phyloP scores from a whole-genome alignment of 1,284 basidiomycete genomes.

The Lentinus polychrous region DNA sequence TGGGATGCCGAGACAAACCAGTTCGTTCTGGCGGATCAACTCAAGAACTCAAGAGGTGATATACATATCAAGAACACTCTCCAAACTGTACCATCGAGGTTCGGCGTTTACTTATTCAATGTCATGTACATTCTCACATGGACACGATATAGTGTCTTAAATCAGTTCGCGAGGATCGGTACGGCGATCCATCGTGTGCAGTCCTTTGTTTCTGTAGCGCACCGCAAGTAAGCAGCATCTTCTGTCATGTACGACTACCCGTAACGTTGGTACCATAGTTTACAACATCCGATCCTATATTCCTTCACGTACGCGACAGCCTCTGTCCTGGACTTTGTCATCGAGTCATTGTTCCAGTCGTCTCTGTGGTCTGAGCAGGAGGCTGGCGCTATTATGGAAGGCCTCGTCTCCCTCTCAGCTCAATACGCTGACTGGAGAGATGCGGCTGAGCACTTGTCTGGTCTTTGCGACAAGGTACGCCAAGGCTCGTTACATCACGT shows the following conservation, averaged over 20 bases:
- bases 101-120: conserved; percentile 9
- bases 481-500: background rate
- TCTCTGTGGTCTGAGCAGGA: background rate
- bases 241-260: background rate
- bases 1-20: conserved; percentile 50
- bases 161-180: conserved; percentile 57
- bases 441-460: conserved; percentile 22
- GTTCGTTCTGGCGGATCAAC: conserved; percentile 36
- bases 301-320: conserved; percentile 62
- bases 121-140: background rate
- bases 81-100: conserved; percentile 51
- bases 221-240: conserved; percentile 12
- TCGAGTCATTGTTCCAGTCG: background rate
- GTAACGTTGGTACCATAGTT: conserved; percentile 2
- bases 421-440: conserved; percentile 34
- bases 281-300: conserved; percentile 46
- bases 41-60: conserved; percentile 24
- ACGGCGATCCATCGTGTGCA: conserved; percentile 61
- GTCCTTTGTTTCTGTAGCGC: conserved; percentile 34
- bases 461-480: background rate
- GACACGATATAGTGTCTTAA: conserved; percentile 37
- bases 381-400: conserved; percentile 27
- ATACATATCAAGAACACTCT: conserved; percentile 49
- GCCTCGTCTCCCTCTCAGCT: conserved; percentile 44
- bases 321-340: conserved; percentile 36